Evolutionary conservation across 176 grass and related monocot species (phyloP).

Genomic region (Oryza officinalis): DNA sequence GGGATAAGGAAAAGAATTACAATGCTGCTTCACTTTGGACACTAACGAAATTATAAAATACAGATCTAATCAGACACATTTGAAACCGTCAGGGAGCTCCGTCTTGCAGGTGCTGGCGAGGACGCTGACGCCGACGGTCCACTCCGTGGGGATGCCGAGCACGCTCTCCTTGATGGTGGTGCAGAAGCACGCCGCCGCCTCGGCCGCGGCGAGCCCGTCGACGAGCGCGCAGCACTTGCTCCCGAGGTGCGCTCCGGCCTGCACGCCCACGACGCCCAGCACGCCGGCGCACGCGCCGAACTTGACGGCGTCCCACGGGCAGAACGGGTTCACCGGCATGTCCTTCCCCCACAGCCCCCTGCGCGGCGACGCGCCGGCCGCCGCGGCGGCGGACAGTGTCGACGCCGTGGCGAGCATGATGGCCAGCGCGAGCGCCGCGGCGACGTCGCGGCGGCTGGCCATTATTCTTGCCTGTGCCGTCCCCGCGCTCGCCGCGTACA

Average conservation of each 20-base stretch:
- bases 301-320: slow-evolving; percentile 75
- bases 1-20: background rate
- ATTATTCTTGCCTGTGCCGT: background rate
- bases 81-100: slow-evolving; percentile 71
- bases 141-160: slow-evolving; percentile 63
- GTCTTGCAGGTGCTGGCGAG: slow-evolving; percentile 72
- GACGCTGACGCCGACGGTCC: slow-evolving; percentile 72
- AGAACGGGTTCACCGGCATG: slow-evolving; percentile 50
- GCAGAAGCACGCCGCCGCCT: slow-evolving; percentile 80
- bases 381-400: background rate
- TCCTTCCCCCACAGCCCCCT: slow-evolving; percentile 39
- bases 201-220: slow-evolving; percentile 46
- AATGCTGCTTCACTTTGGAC: background rate
- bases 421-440: background rate
- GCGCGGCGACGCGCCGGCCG: background rate
- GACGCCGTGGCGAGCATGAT: slow-evolving; percentile 30
- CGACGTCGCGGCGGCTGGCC: background rate
- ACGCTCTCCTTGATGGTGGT: slow-evolving; percentile 67
- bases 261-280: slow-evolving; percentile 44
- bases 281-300: slow-evolving; percentile 52
- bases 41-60: background rate
- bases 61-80: slow-evolving; percentile 53
- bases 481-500: background rate
- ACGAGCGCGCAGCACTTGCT: slow-evolving; percentile 64
- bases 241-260: slow-evolving; percentile 34